Conservation (phyloP, 1,284 basidiomycete species). For the Cystobasidiaceae sp. region DNA sequence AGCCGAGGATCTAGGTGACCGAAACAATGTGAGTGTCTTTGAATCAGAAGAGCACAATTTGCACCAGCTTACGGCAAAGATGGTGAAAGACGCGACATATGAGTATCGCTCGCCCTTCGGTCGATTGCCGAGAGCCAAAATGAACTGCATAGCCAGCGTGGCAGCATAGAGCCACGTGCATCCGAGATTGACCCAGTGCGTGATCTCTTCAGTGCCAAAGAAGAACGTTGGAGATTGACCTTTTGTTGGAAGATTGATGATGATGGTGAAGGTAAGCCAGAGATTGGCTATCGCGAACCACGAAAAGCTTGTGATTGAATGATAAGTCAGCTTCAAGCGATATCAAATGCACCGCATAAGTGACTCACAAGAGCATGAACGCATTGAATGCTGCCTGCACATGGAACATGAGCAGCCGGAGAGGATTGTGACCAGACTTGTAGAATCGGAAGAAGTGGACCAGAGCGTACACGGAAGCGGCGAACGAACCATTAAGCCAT, state of each 20-base stretch:
- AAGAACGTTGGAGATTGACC: conserved; percentile 52
- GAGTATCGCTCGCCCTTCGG: conserved; percentile 86
- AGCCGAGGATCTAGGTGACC: conserved; percentile 53
- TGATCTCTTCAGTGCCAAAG: conserved; percentile 58
- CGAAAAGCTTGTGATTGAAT: conserved; percentile 60
- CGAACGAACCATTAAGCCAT: conserved; percentile 93
- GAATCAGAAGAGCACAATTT: background rate
- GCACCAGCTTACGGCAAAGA: conserved; percentile 46
- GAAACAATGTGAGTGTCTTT: background rate
- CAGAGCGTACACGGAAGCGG: conserved; percentile 89
- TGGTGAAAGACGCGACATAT: conserved; percentile 75
- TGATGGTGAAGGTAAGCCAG: conserved; percentile 93
- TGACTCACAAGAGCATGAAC: conserved; percentile 56
- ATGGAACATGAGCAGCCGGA: conserved; percentile 36
- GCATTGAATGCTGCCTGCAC: conserved; percentile 17
- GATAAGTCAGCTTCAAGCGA: too few relatives aligned
- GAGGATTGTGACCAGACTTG: conserved; percentile 65
- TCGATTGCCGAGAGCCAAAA: conserved; percentile 89
- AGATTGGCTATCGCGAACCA: conserved; percentile 91
- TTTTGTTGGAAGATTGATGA: conserved; percentile 77
- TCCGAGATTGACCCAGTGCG: conserved; percentile 38
- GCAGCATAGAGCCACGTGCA: conserved; percentile 34
- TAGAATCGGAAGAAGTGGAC: conserved; percentile 92
- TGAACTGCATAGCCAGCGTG: conserved; percentile 54
- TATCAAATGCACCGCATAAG: too few relatives aligned